Base-by-base conservation (phyloP, 2,329 filamentous ascomycete species). In the Fusarium sp. region DNA sequence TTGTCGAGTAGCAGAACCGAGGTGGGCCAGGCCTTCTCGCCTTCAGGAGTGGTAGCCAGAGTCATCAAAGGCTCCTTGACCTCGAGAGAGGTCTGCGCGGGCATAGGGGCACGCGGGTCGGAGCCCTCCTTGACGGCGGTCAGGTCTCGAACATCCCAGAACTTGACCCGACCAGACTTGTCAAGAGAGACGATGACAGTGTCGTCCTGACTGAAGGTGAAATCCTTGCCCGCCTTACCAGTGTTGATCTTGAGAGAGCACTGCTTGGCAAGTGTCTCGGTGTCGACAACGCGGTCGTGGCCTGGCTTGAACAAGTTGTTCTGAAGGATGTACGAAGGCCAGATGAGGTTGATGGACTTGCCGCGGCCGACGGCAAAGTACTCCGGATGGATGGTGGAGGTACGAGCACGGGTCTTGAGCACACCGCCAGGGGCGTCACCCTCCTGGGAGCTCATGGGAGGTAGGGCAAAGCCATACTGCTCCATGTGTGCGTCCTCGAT, bases 191-290 rank as follows among this genome's bases (percentile, higher is more conserved):
- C 93, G 68, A 99, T 92, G 36, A 94, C 89, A 2, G 90, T 91
- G 76, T 99, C 95, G 75, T 99, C 95, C 75, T 96, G 93, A 76
- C 94, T 97, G 79, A 99, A 99, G 42, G 89, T 91, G 75, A 99
- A 99, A 76, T 99, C 95, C 77, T 99, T 99, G 64, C 93, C 95
- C 66, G 95, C 94, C 81, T 99, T 99, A 69, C 94, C 95, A 61
- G 93, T 98, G 69, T 94, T 92, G 77, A 99, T 97, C 78, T 93
- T 96, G 65, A 98, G 81, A 44, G 91, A 91, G 72, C 91, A 93
- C 73, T 97, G 90, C 73, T 89, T 89, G 66, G 95, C 86, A 64
- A 96, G 92, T 72, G 88, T 91, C 74, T 97, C 93, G 0, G 91
- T 95, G 73, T 97, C 91, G 60, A 97, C 92, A 49, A 88, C 80